Conservation (phyloP, 805 yeast species). For the Candida endomychidarum region DNA sequence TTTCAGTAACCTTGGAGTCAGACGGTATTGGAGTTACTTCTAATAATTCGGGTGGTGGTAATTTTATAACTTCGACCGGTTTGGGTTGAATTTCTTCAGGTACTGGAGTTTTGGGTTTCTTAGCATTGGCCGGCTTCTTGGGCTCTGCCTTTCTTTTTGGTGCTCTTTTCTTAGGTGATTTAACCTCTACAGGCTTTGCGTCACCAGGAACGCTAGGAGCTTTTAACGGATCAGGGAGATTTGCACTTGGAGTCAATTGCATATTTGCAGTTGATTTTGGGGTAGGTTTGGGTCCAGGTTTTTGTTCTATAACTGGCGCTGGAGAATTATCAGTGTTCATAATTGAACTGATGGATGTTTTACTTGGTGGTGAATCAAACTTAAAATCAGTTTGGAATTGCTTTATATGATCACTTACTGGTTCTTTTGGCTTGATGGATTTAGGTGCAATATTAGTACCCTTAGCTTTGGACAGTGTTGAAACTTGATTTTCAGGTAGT, state of each 20-base stretch:
- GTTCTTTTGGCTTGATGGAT: neutral
- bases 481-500: neutral
- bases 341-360: slow-evolving; percentile 40
- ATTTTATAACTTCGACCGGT: slow-evolving; percentile 15
- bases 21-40: slow-evolving; percentile 13
- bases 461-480: neutral
- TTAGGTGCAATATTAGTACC: slow-evolving; percentile 6
- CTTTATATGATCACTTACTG: slow-evolving; percentile 5
- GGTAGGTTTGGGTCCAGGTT: no score
- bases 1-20: slow-evolving; percentile 4
- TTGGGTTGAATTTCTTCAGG: slow-evolving; percentile 16
- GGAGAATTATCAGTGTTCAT: slow-evolving; percentile 35
- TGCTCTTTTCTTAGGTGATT: slow-evolving; percentile 19
- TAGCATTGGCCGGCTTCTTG: slow-evolving; percentile 14
- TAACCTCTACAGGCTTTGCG: slow-evolving; percentile 1
- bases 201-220: neutral
- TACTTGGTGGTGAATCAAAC: slow-evolving; percentile 19
- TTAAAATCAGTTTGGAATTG: slow-evolving; percentile 10
- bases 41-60: slow-evolving; percentile 25
- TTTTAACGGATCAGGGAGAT: neutral
- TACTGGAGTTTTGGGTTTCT: slow-evolving; percentile 18
- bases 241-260: no score
- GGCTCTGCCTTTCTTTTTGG: slow-evolving; percentile 18
- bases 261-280: no score
- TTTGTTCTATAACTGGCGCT: slow-evolving; percentile 5